phyloP scores from a whole-genome alignment of 805 yeast species.

The Hanseniaspora lachancei region DNA sequence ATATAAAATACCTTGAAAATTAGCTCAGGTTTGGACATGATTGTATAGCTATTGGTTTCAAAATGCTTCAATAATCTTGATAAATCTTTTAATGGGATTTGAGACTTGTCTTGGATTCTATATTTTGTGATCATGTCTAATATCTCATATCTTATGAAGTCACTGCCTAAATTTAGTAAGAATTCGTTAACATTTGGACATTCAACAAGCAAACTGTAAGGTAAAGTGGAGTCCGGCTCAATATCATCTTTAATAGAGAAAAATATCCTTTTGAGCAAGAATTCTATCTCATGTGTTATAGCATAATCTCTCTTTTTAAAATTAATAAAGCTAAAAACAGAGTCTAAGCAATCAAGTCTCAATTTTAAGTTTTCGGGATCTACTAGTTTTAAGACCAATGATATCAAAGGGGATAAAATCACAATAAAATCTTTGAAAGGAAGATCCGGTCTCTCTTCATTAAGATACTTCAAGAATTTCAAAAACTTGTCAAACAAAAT shows the following conservation, averaged over 20 bases:
- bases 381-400: conserved; percentile 43
- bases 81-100: not conserved
- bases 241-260: not conserved
- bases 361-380: conserved; percentile 35
- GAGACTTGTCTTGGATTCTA: not conserved
- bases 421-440: conserved; percentile 51
- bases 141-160: conserved; percentile 8
- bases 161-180: not conserved
- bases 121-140: not conserved
- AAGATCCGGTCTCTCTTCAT: conserved; percentile 49
- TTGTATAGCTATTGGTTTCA: conserved; percentile 21
- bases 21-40: conserved; percentile 39
- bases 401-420: conserved; percentile 52
- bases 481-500: conserved; percentile 53
- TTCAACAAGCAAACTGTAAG: not conserved
- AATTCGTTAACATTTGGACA: conserved; percentile 9
- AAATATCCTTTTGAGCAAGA: conserved; percentile 4
- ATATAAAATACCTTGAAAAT: conserved; percentile 60
- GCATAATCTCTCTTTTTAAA: conserved; percentile 29
- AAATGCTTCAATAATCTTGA: not conserved
- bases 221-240: not conserved
- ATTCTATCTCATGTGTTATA: conserved; percentile 12
- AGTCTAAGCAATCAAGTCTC: conserved; percentile 46
- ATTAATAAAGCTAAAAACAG: conserved; percentile 43
- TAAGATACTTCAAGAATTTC: conserved; percentile 45